A percentile compares a stretch with the other conserved stretches of the same genome.
Evolutionary conservation across 163 green algal genomes (phyloP).

Genomic region (Chloromonas sp.): DNA sequence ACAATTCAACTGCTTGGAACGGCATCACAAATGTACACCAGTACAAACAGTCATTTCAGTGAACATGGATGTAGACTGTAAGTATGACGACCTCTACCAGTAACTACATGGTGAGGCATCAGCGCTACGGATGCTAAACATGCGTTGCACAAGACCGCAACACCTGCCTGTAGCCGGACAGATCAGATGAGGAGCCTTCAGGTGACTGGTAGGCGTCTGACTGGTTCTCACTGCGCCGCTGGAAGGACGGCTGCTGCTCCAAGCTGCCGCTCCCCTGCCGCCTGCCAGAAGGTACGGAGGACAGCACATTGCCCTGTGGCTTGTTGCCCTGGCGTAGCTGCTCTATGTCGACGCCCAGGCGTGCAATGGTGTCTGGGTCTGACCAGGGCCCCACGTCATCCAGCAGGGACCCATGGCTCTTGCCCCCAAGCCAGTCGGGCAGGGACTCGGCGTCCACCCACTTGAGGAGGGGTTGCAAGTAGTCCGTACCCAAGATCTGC

Average conservation of each 20-base stretch:
- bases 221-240: neutral
- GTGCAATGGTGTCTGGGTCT: slow-evolving; percentile 40
- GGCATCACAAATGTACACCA: neutral
- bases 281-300: neutral
- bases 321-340: slow-evolving; percentile 17
- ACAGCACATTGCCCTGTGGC: neutral
- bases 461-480: slow-evolving; percentile 64
- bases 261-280: neutral
- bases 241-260: neutral
- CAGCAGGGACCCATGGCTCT: slow-evolving; percentile 68
- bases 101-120: neutral
- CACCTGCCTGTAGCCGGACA: neutral
- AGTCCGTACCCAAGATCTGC: slow-evolving; percentile 73
- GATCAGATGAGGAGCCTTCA: neutral
- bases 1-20: neutral
- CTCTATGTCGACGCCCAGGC: slow-evolving; percentile 20
- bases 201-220: slow-evolving; percentile 8
- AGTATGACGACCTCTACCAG: slow-evolving; percentile 12
- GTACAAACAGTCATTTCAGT: neutral
- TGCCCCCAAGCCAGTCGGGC: slow-evolving; percentile 81
- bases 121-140: neutral
- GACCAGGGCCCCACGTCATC: slow-evolving; percentile 86
- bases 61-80: slow-evolving; percentile 16
- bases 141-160: neutral
- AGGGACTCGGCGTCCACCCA: slow-evolving; percentile 74